Evolutionary conservation across 1,139 yeast genomes (phyloP).

Genomic region (Lizanozyma gosingica): DNA sequence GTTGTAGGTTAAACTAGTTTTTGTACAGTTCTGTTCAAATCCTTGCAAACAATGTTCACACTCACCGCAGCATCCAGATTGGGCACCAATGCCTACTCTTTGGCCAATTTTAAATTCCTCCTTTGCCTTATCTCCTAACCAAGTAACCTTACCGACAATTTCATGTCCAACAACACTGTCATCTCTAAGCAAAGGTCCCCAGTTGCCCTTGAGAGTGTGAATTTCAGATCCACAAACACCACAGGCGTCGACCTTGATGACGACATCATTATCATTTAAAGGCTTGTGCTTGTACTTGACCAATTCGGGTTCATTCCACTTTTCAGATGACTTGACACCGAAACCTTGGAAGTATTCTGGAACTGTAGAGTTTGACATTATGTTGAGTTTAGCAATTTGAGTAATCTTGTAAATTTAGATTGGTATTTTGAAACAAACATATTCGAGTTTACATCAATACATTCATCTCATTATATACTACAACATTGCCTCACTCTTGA

Average conservation of each 20-base stretch:
- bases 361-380: too few species aligned
- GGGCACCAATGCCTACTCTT: conserved; percentile 47
- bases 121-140: conserved; percentile 1
- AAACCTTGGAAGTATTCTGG: conserved; percentile 34
- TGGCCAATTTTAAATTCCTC: conserved; percentile 26
- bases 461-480: too few species aligned
- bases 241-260: conserved; percentile 25
- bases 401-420: too few species aligned
- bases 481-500: too few species aligned
- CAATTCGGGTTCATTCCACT: conserved; percentile 29
- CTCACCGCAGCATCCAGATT: conserved; percentile 32
- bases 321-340: conserved; percentile 20
- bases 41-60: conserved; percentile 34
- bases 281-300: conserved; percentile 20
- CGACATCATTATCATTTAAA: conserved; percentile 23
- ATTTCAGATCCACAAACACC: conserved; percentile 37
- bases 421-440: too few species aligned
- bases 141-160: conserved; percentile 36
- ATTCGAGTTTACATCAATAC: too few species aligned
- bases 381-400: too few species aligned
- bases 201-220: conserved; percentile 22
- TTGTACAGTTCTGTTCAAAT: conserved; percentile 41
- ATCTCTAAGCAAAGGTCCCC: conserved; percentile 20
- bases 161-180: conserved; percentile 41
- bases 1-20: conserved; percentile 35